These are phyloP conservation scores for Ogataea saltuana DNA, from an alignment of 805 yeast genomes.

Conservation along the genomic window DNA sequence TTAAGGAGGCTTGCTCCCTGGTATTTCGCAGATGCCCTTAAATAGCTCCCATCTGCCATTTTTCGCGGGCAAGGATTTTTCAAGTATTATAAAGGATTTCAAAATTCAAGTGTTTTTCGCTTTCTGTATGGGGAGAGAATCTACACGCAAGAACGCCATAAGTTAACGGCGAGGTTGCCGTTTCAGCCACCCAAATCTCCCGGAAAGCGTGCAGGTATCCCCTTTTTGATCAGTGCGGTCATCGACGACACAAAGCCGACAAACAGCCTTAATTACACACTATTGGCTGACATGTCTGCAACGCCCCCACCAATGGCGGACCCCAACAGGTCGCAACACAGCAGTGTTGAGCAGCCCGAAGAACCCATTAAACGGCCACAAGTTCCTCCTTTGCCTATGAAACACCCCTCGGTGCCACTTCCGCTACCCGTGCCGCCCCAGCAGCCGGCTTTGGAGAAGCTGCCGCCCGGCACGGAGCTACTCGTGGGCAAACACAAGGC, in stretches of 20 bases:
- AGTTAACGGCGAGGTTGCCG: too few species aligned
- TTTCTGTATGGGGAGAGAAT: too few species aligned
- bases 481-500: conserved; percentile 52
- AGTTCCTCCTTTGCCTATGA: neutral
- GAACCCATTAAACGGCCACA: too few species aligned
- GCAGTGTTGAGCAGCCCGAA: neutral
- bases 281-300: neutral
- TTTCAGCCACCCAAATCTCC: too few species aligned
- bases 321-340: neutral
- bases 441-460: conserved; percentile 22
- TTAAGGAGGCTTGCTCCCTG: too few species aligned
- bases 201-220: too few species aligned
- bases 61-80: too few species aligned
- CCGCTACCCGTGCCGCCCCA: conserved; percentile 1
- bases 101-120: too few species aligned
- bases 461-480: conserved; percentile 46
- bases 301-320: conserved; percentile 1
- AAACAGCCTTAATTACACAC: neutral
- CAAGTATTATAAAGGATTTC: too few species aligned
- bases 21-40: too few species aligned
- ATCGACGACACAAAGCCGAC: neutral
- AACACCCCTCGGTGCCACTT: neutral
- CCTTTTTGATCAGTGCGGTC: neutral
- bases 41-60: too few species aligned
- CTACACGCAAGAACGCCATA: too few species aligned